A percentile compares a stretch with the other conserved stretches of the same genome.
Conservation (phyloP, 371 early-diverging fungal genomes). For the Circinella minor region DNA sequence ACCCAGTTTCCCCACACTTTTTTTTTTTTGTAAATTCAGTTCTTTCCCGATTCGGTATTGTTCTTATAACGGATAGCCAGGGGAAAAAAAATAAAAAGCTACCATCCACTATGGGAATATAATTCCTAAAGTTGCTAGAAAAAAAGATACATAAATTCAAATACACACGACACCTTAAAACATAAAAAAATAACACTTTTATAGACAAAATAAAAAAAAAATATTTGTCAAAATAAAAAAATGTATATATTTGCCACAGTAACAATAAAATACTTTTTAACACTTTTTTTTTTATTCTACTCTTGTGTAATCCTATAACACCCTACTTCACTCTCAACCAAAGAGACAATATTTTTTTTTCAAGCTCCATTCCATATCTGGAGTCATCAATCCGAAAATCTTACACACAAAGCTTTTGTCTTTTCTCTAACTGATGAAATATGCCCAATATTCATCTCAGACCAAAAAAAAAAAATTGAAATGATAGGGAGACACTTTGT, state of each 20-base stretch:
- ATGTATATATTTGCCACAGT: background rate
- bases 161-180: background rate
- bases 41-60: conserved; percentile 6
- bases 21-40: background rate
- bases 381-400: background rate
- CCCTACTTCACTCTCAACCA: background rate
- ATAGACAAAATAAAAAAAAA: too few relatives aligned
- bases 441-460: background rate
- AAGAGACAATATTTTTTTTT: background rate
- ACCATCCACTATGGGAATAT: background rate
- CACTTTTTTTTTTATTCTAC: too few relatives aligned
- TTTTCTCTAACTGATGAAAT: background rate
- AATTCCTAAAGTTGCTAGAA: conserved; percentile 2
- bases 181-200: too few relatives aligned
- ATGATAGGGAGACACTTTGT: background rate
- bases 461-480: background rate
- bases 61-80: background rate
- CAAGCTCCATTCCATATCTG: background rate
- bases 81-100: conserved; percentile 3
- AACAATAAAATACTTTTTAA: background rate
- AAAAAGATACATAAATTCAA: background rate
- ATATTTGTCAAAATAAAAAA: background rate
- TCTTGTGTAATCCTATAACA: background rate
- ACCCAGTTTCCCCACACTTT: conserved; percentile 16
- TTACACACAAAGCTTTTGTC: too few relatives aligned